These are phyloP conservation scores for Gracilaria vermiculophylla DNA, from an alignment of 23 red algal genomes.

Conservation along the genomic window DNA sequence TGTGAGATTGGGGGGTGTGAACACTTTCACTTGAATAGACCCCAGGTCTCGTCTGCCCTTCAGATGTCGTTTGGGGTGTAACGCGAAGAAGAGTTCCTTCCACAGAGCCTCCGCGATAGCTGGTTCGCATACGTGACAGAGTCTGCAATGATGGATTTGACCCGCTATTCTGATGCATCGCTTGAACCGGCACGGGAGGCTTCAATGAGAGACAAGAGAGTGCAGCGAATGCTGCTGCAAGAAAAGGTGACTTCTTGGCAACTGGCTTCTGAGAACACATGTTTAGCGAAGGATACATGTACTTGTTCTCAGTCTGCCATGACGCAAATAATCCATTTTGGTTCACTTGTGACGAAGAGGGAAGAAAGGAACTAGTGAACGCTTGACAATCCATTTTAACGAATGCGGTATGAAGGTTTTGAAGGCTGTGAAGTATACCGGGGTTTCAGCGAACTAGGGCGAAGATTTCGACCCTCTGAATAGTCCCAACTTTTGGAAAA, in stretches of 20 bases:
- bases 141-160: neutral
- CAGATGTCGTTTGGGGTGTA: neutral
- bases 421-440: neutral
- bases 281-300: neutral
- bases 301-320: neutral
- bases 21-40: neutral
- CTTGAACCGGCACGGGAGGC: neutral
- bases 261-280: conserved; percentile 18
- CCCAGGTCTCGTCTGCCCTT: neutral
- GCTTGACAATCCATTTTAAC: conserved; percentile 3
- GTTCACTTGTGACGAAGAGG: neutral
- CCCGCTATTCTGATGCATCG: neutral
- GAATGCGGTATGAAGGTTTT: neutral
- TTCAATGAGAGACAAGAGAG: neutral
- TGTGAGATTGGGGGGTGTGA: neutral
- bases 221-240: conserved; percentile 14
- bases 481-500: too few relatives aligned
- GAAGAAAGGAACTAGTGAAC: conserved; percentile 14
- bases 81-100: conserved; percentile 1
- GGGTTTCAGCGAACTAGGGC: too few relatives aligned
- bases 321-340: neutral
- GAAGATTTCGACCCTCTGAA: too few relatives aligned
- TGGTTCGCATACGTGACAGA: neutral
- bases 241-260: neutral
- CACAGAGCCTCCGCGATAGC: neutral